Conservation (phyloP, 352 stramenopile species). For the Pythium apleroticum region DNA sequence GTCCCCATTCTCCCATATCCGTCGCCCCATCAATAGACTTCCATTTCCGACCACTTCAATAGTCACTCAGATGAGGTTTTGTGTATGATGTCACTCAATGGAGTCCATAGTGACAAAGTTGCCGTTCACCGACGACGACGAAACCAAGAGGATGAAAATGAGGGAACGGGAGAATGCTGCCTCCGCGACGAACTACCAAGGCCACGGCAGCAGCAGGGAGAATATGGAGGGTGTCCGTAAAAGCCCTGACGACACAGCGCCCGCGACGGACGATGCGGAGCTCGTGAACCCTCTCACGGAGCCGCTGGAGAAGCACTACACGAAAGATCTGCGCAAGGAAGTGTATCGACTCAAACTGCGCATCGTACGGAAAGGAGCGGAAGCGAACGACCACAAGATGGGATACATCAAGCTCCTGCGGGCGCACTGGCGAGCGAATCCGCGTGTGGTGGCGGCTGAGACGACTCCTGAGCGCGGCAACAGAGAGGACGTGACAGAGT, state of each 20-base stretch:
- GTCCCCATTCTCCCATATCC: not conserved
- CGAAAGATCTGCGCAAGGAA: constrained; percentile 39
- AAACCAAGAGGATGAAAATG: not conserved
- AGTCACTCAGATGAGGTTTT: constrained; percentile 12
- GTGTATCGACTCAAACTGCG: constrained; percentile 38
- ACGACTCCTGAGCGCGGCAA: too few species aligned
- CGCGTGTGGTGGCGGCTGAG: not conserved
- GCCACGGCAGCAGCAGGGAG: not conserved
- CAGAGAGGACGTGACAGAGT: too few species aligned
- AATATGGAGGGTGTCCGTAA: not conserved
- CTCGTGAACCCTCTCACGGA: constrained; percentile 22
- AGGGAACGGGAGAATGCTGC: not conserved
- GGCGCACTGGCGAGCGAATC: constrained; percentile 6
- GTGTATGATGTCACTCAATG: not conserved
- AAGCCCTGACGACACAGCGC: not conserved
- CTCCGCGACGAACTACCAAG: not conserved
- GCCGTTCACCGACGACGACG: constrained; percentile 10
- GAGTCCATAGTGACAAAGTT: constrained; percentile 30
- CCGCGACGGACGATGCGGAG: not conserved
- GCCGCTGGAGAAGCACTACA: constrained; percentile 32
- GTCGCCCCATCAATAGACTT: not conserved
- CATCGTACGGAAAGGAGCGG: constrained; percentile 27
- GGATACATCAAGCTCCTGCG: constrained; percentile 44
- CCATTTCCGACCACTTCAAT: constrained; percentile 15
- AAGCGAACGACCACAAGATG: constrained; percentile 37